These are phyloP conservation scores for Suillus sp. DNA, from an alignment of 768 basidiomycete species.

Conservation along the genomic window DNA sequence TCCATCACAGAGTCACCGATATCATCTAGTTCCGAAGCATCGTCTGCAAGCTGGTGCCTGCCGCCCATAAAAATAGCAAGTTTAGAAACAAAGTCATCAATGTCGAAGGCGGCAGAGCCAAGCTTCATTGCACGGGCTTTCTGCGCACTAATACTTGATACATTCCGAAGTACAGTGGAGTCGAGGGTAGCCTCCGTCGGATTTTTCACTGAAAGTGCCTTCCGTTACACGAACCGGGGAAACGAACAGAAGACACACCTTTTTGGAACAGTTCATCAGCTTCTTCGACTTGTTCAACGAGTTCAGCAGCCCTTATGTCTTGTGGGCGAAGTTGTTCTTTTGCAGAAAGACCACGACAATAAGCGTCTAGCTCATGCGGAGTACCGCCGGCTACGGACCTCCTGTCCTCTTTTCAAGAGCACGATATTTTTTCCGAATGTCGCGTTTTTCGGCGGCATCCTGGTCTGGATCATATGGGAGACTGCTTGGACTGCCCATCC, in stretches of 20 bases:
- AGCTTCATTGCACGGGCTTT: slow-evolving; percentile 93
- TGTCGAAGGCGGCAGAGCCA: slow-evolving; percentile 85
- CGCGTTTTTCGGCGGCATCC: slow-evolving; percentile 77
- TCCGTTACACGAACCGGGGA: neutral
- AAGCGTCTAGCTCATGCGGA: neutral
- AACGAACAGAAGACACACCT: slow-evolving; percentile 41
- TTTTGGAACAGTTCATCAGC: slow-evolving; percentile 67
- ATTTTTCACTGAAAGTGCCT: slow-evolving; percentile 56
- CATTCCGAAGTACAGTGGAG: slow-evolving; percentile 75
- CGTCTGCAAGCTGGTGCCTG: slow-evolving; percentile 42
- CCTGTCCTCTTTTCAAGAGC: slow-evolving; percentile 61
- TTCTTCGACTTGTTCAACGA: slow-evolving; percentile 55
- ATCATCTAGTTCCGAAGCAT: slow-evolving; percentile 56
- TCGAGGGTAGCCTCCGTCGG: slow-evolving; percentile 91
- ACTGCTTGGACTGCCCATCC: slow-evolving; percentile 26
- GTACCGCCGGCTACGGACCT: slow-evolving; percentile 43
- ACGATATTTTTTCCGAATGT: slow-evolving; percentile 74
- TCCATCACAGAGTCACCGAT: slow-evolving; percentile 56
- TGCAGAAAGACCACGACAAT: slow-evolving; percentile 30
- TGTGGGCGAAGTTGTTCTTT: slow-evolving; percentile 53
- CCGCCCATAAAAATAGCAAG: slow-evolving; percentile 80
- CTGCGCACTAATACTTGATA: slow-evolving; percentile 77
- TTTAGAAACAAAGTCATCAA: slow-evolving; percentile 85
- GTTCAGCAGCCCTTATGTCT: slow-evolving; percentile 56
- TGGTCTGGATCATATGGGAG: slow-evolving; percentile 82